A percentile compares a stretch with the other conserved stretches of the same genome.
These are phyloP conservation scores for Lactifluus hygrophoroides DNA, from an alignment of 768 basidiomycete genomes.

Conservation along the genomic window DNA sequence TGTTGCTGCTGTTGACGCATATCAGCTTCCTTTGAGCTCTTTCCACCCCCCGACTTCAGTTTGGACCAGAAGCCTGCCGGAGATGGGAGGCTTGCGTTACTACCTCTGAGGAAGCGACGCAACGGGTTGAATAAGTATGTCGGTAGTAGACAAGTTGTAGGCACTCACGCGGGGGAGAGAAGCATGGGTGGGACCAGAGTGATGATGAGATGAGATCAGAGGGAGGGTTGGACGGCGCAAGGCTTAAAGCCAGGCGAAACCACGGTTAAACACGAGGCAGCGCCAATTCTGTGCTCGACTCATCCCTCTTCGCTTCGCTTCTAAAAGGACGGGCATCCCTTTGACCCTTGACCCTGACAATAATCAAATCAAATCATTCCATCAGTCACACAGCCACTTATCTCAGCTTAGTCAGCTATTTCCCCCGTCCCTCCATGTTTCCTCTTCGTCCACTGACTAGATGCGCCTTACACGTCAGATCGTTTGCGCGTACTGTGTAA, in stretches of 20 bases:
- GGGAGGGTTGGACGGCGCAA: neutral
- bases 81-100: constrained; percentile 50
- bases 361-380: no score
- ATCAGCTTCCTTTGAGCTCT: constrained; percentile 48
- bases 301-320: neutral
- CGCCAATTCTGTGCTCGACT: neutral
- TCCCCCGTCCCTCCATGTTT: no score
- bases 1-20: constrained; percentile 41
- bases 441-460: no score
- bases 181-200: constrained; percentile 43
- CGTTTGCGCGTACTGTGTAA: neutral
- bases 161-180: constrained; percentile 68
- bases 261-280: constrained; percentile 17
- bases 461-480: neutral
- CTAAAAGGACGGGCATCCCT: neutral
- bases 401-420: neutral
- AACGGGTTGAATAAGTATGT: constrained; percentile 26
- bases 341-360: neutral
- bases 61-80: constrained; percentile 51
- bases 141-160: constrained; percentile 21
- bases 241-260: constrained; percentile 11
- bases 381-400: neutral
- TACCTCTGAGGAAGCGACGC: constrained; percentile 43
- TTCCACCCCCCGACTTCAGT: constrained; percentile 42
- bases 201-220: constrained; percentile 7